Conservation (phyloP, 768 basidiomycete genomes). For the Boletellus sp. region DNA sequence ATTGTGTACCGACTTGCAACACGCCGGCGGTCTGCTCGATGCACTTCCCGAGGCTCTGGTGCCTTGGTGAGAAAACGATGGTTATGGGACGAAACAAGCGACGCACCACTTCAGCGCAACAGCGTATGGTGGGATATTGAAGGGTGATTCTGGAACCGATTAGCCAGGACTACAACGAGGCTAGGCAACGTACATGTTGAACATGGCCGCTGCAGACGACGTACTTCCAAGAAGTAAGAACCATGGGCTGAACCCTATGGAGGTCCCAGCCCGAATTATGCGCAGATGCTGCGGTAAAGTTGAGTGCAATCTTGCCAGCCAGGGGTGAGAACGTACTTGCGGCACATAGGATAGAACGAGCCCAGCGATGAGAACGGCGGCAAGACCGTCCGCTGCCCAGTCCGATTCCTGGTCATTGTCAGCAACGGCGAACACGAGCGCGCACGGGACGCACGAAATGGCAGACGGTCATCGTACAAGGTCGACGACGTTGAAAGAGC, state of each 20-base stretch:
- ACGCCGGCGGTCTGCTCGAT: constrained; percentile 79
- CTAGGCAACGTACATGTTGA: constrained; percentile 63
- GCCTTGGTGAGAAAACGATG: neutral
- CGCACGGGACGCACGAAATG: constrained; percentile 14
- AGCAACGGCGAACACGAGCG: neutral
- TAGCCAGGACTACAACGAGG: neutral
- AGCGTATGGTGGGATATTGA: constrained; percentile 78
- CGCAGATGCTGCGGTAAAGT: constrained; percentile 57
- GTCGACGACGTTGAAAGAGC: neutral
- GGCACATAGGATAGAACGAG: constrained; percentile 81
- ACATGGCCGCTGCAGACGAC: constrained; percentile 74
- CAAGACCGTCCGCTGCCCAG: constrained; percentile 55
- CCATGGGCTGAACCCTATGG: constrained; percentile 89
- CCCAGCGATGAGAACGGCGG: constrained; percentile 68
- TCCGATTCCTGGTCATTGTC: constrained; percentile 57
- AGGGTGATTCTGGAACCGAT: constrained; percentile 62
- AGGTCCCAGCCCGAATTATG: constrained; percentile 74
- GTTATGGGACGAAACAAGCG: neutral
- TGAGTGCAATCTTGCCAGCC: neutral
- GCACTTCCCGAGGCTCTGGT: constrained; percentile 66
- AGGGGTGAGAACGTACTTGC: constrained; percentile 46
- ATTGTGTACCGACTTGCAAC: constrained; percentile 77
- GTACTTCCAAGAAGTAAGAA: constrained; percentile 88
- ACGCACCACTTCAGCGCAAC: constrained; percentile 76
- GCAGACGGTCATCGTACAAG: constrained; percentile 9